Conservation (phyloP, 352 stramenopile species). For the Phytophthora citrophthora region DNA sequence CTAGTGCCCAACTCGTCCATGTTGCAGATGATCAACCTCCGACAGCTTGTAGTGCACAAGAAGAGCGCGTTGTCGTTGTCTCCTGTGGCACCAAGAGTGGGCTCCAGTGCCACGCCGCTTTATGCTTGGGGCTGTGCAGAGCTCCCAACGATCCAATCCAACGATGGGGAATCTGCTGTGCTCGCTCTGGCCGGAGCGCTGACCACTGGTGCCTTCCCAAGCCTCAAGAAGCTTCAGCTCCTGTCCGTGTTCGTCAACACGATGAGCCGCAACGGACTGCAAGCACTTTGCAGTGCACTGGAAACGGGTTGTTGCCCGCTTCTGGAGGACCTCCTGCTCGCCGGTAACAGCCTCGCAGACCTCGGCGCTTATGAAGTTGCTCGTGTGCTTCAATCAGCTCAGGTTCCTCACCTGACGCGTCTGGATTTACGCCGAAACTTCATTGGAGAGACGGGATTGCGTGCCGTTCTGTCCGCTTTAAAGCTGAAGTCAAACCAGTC, state of each 20-base stretch:
- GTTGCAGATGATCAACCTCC: conserved; percentile 56
- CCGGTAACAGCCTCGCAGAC: conserved; percentile 74
- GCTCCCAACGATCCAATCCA: conserved; percentile 58
- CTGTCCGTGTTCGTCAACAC: conserved; percentile 81
- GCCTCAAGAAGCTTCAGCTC: conserved; percentile 64
- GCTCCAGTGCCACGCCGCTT: conserved; percentile 36
- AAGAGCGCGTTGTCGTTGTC: conserved; percentile 10
- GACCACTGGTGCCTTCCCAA: conserved; percentile 39
- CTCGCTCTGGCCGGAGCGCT: conserved; percentile 50
- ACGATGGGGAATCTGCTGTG: conserved; percentile 61
- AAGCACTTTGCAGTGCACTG: conserved; percentile 50
- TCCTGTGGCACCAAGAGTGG: background rate
- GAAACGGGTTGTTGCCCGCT: conserved; percentile 51
- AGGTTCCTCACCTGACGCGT: conserved; percentile 45
- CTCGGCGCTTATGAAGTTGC: conserved; percentile 56
- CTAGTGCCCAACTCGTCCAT: conserved; percentile 41
- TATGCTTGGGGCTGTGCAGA: conserved; percentile 72
- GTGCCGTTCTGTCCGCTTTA: conserved; percentile 47
- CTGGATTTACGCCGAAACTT: conserved; percentile 78
- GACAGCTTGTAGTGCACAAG: conserved; percentile 67
- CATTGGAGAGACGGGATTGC: conserved; percentile 67
- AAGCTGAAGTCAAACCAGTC: conserved; percentile 23
- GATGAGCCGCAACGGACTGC: conserved; percentile 52
- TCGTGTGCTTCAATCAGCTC: conserved; percentile 40
- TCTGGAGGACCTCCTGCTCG: conserved; percentile 63